Evolutionary conservation across 345 rosid species (phyloP), one percentile per base, ranked within the genome.

Genomic region (Citropsis articulata): DNA sequence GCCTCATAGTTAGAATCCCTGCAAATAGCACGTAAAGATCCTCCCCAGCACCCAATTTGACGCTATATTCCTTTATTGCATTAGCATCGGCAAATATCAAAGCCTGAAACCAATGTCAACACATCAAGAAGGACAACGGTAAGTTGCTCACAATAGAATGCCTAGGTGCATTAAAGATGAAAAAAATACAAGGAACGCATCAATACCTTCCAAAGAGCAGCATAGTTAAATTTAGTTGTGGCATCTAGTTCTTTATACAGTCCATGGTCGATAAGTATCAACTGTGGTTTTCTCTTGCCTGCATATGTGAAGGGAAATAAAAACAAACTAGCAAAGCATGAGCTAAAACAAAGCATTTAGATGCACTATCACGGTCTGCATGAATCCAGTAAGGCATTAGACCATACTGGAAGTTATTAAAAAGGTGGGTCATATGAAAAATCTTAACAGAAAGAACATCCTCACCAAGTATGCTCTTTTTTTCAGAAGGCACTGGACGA

Each of bases 11-110:
- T 76, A 95, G 92, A 84, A 95, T 85, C 60, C 97, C 97, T 0
- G 97, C 98, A 79, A 95, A 95, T 2, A 95, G 82, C 2, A 79
- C 92, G 81, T 89, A 92, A 56, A 95, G 88, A 82, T 95, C 97
- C 60, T 93, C 99, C 70, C 99, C 99, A 38, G 98, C 98, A 68
- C 99, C 97, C 80, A 95, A 81, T 77, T 93, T 93, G 59, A 87
- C 85, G 62, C 99, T 87, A 78, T 92, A 89, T 81, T 90, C 91
- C 86, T 89, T 95, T 73, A 95, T 95, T 75, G 92, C 93, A 24
- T 88, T 90, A 53, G 90, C 97, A 84, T 95, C 97, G 12, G 98
- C 76, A 84, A 93, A 95, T 73, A 95, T 74, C 84, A 95, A 81
- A 10, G 87, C 97, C 97, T 92, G 77, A 7, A 77, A 80, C 4